Base-by-base conservation (phyloP, 169 alveolate genomes). In the Plasmodium inui region DNA sequence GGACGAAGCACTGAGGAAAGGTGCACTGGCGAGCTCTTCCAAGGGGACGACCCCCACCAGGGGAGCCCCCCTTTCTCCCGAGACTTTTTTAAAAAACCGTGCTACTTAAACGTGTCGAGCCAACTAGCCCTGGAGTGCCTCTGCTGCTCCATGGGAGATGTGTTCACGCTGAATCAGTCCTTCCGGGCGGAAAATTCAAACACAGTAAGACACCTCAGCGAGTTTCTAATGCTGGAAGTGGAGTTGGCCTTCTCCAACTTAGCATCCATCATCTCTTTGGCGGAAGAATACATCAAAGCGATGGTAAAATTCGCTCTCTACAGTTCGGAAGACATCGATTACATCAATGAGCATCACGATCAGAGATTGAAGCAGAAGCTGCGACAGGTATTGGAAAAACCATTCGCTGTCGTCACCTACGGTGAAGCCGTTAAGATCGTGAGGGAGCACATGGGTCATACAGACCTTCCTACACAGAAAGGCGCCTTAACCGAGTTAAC, bases 201-300 rank as follows among this genome's bases (percentile, higher is more conserved):
- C 95, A 99, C 99, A 0, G 92, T 98, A 19, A 97, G 99, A 84
- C 99, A 99, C 96, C 96, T 98, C 73, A 99, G 99, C 34, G 99
- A 99, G 96, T 99, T 99, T 96, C 99, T 99, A 99, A 99, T 99
- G 99, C 97, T 99, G 81, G 99, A 99, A 95, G 99, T 99, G 3
- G 99, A 99, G 96, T 91, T 96, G 70, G 96, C 99, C 97, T 94
- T 98, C 96, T 97, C 99, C 97, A 53, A 83, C n/a, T 28, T 82
- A 12, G 34, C 55, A 5, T 96, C 96, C 22, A 94, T 96, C 46
- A 93, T 96, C 28, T 41, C 34, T 0, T n/a, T 88, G 30, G 84
- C 97, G 0, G 95, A 96, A 46, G 92, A 92, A 67, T 86, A 88
- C 37, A 83, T 96, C 4, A 84, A 92, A 19, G 80, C 78, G 12